phyloP scores from a whole-genome alignment of 129 eudicot genomes.

The Apium graveolens region DNA sequence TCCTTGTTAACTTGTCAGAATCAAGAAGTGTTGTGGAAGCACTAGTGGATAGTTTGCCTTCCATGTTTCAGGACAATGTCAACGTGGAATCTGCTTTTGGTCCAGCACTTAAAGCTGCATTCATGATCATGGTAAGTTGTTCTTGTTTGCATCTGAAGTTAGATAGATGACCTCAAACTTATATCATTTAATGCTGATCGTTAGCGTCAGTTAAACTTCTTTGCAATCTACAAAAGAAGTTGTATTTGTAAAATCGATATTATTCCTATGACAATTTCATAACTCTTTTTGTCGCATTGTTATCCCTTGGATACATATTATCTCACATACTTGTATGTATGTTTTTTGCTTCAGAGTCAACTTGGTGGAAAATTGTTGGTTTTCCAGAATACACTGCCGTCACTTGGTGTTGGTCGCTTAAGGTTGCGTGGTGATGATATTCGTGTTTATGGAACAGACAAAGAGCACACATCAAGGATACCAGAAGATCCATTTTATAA shows the following conservation, averaged over 20 bases:
- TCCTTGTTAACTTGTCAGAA: conserved; percentile 93
- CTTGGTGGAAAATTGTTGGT: conserved; percentile 96
- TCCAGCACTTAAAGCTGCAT: conserved; percentile 94
- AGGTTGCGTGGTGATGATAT: conserved; percentile 94
- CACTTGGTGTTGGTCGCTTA: conserved; percentile 91
- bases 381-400: conserved; percentile 90
- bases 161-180: not conserved
- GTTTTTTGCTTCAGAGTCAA: conserved; percentile 49
- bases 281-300: not conserved
- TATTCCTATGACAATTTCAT: not conserved
- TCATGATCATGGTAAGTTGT: conserved; percentile 77
- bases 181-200: not conserved
- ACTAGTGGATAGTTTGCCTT: conserved; percentile 82
- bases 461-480: conserved; percentile 74
- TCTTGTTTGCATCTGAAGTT: conserved; percentile 3
- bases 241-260: not conserved
- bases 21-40: conserved; percentile 93
- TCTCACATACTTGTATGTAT: conserved; percentile 1
- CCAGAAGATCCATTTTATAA: conserved; percentile 97
- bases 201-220: not conserved
- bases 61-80: conserved; percentile 84
- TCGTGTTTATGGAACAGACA: conserved; percentile 94
- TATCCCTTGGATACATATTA: not conserved
- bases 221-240: not conserved
- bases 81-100: conserved; percentile 99